Conservation (phyloP, 2,329 filamentous ascomycete genomes). For the Penicillium sp. region DNA sequence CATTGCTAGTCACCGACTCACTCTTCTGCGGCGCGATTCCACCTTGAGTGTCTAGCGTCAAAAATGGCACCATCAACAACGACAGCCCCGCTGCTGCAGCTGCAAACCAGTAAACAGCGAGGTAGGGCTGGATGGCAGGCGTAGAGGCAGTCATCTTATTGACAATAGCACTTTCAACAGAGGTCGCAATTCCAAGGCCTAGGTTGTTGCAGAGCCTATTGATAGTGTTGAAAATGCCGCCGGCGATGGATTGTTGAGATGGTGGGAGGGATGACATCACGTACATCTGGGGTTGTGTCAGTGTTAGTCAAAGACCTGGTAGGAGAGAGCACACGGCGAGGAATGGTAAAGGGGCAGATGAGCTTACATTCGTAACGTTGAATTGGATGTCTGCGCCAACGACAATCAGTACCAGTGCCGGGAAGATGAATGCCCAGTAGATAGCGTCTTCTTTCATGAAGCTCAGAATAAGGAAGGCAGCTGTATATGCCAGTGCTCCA, state of each 20-base stretch:
- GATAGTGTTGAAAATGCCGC: conserved; percentile 67
- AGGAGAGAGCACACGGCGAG: not conserved
- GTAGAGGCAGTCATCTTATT: conserved; percentile 14
- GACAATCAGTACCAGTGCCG: conserved; percentile 60
- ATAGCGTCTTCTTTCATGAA: conserved; percentile 55
- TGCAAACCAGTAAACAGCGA: conserved; percentile 31
- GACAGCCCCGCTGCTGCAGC: conserved; percentile 28
- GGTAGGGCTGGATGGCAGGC: conserved; percentile 27
- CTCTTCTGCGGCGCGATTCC: not conserved
- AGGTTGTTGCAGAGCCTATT: conserved; percentile 60
- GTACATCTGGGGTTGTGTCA: conserved; percentile 56
- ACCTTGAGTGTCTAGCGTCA: conserved; percentile 31
- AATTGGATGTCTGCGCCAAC: conserved; percentile 69
- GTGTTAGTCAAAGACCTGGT: not conserved
- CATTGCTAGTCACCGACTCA: no score
- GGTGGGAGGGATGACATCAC: conserved; percentile 64
- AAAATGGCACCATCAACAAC: conserved; percentile 29
- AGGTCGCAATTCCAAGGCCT: conserved; percentile 61
- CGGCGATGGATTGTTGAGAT: conserved; percentile 65
- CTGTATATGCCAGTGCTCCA: conserved; percentile 46
- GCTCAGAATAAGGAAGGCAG: conserved; percentile 54
- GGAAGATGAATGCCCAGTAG: conserved; percentile 68
- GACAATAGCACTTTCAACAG: conserved; percentile 23
- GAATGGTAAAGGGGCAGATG: not conserved
- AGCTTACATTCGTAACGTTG: conserved; percentile 64